Evolutionary conservation across 495 filamentous ascomycete species (phyloP), one percentile per base, ranked within the genome.

Genomic region (Penicillium dipodomyicola): DNA sequence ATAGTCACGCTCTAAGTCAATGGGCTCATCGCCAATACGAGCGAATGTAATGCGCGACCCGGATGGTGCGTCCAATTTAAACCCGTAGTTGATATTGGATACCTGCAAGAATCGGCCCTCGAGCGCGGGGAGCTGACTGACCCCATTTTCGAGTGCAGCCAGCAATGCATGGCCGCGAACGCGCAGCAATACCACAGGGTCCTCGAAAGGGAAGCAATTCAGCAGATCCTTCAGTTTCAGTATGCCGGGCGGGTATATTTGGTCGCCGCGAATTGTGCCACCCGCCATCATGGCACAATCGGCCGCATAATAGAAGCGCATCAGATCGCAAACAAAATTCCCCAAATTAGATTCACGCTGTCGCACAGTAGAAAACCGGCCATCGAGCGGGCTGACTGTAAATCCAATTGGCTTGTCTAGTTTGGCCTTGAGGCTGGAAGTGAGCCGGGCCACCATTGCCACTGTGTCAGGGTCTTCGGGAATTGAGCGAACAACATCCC

Each of bases 241-340:
- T 5, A 92, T 77, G 0, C 92, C 92, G 0, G 89, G 87, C 0
- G 88, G 82, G 56, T 96, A 96, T 37, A 96, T 84, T 69, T 93
- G 90, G 58, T 96, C 92, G 5, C 92, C 92, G 9, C 92, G 80
- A 50, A 96, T 88, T n/a, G 92, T 96, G 1, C 92, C 92, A 0
- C 87, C 84, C 0, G 88, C 90, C 85, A 96, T 93, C 55, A 96
- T 72, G 17, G 87, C 78, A 66, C 89, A 94, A 57, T 96, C 92
- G 0, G 88, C 82, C 10, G 70, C 64, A 65, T 96, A 91, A 65
- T 95, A 87, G 54, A 81, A 83, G 11, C 91, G 84, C 88, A 96
- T 95, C 17, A 96, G 77, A 66, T 96, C 92, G 69, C 87, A 92
- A 29, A 95, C 87, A 67, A 93, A 94, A 62, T 96, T 96, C 0